These are phyloP conservation scores for Colletotrichum tofieldiae DNA, from an alignment of 2,329 filamentous ascomycete genomes.

Conservation along the genomic window DNA sequence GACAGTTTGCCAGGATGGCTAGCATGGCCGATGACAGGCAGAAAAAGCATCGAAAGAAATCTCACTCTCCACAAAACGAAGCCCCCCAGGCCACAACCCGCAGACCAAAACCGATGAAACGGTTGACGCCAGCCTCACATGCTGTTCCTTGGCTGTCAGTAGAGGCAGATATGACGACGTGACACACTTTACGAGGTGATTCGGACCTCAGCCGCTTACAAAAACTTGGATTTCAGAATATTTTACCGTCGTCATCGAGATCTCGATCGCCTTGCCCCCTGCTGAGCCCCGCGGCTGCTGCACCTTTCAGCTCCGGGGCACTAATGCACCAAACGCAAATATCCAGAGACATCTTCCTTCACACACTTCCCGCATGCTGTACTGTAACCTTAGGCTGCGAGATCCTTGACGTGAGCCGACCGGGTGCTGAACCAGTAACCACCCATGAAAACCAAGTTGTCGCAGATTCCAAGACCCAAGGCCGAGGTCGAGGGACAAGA, in stretches of 20 bases:
- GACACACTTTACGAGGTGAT: not conserved
- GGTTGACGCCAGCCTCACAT: not conserved
- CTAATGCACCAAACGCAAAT: conserved; percentile 34
- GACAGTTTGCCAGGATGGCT: not conserved
- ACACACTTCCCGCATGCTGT: not conserved
- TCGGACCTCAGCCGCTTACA: conserved; percentile 6
- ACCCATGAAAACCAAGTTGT: conserved; percentile 23
- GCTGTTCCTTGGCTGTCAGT: not conserved
- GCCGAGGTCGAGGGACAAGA: conserved; percentile 12
- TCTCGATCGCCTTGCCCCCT: conserved; percentile 23
- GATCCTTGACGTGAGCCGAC: not conserved
- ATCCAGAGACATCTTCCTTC: conserved; percentile 20
- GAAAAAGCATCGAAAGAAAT: not conserved
- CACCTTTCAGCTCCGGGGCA: conserved; percentile 23
- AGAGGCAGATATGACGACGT: not conserved
- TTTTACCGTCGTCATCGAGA: not conserved
- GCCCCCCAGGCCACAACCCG: too few relatives aligned
- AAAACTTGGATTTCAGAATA: not conserved
- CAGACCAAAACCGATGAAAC: not conserved
- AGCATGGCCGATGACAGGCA: not conserved
- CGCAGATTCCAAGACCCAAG: conserved; percentile 37
- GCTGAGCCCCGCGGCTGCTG: not conserved
- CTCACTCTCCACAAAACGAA: not conserved
- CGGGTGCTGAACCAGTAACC: conserved; percentile 1
- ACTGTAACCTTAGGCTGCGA: conserved; percentile 2